Evolutionary conservation across 1,284 basidiomycete species (phyloP).

Genomic region (Ustilago esculenta): DNA sequence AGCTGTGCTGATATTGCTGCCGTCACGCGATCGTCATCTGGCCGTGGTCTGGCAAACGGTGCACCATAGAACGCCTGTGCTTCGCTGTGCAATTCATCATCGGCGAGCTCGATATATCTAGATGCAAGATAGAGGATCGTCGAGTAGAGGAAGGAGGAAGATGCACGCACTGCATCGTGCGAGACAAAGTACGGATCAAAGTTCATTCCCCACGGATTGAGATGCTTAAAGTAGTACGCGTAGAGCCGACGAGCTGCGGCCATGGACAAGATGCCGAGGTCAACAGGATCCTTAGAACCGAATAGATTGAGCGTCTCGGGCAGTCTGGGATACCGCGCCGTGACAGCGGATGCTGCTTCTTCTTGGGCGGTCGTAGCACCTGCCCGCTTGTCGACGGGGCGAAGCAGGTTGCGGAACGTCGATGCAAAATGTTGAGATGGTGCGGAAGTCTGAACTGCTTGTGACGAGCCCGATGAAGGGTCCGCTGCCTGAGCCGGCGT

Average conservation of each 20-base stretch:
- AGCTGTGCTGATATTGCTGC: conserved; percentile 25
- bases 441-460: conserved; percentile 7
- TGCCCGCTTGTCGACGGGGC: conserved; percentile 38
- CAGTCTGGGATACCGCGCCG: conserved; percentile 31
- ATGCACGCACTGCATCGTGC: conserved; percentile 38
- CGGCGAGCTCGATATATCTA: conserved; percentile 37
- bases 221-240: conserved; percentile 40
- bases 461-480: neutral
- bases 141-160: conserved; percentile 43
- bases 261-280: conserved; percentile 37
- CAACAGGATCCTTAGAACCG: conserved; percentile 36
- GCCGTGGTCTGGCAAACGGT: conserved; percentile 8
- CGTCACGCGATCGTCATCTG: conserved; percentile 28
- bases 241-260: conserved; percentile 31
- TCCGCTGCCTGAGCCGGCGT: neutral
- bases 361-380: conserved; percentile 17
- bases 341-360: conserved; percentile 27
- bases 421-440: conserved; percentile 38
- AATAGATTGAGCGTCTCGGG: conserved; percentile 34
- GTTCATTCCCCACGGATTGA: conserved; percentile 49
- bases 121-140: conserved; percentile 43
- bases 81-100: conserved; percentile 11
- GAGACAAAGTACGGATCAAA: conserved; percentile 37
- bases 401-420: conserved; percentile 39
- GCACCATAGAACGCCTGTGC: conserved; percentile 6